Evolutionary conservation across 148 eudicot genomes (phyloP).

Genomic region (Linanthus parryae): DNA sequence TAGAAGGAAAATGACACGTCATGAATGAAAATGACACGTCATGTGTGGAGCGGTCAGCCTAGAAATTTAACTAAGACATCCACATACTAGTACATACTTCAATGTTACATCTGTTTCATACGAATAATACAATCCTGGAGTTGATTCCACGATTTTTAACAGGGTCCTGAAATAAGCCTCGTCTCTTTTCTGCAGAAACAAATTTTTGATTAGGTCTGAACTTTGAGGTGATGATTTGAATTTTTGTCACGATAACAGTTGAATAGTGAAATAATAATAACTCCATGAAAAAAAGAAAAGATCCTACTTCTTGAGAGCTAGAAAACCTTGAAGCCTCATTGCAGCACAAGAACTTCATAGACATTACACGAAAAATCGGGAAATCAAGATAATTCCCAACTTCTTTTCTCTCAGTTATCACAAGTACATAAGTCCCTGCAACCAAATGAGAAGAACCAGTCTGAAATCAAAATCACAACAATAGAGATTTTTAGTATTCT

Average conservation of each 20-base stretch:
- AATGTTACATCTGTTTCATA: conserved; percentile 89
- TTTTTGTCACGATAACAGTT: conserved; percentile 1
- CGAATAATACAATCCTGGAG: conserved; percentile 94
- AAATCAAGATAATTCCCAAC: conserved; percentile 85
- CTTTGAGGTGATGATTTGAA: background rate
- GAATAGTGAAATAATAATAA: background rate
- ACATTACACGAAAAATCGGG: conserved; percentile 67
- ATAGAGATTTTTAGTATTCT: background rate
- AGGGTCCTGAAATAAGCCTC: conserved; percentile 82
- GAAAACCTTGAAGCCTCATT: conserved; percentile 42
- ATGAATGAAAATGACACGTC: background rate
- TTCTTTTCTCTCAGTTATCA: conserved; percentile 76
- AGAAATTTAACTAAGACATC: too few relatives aligned
- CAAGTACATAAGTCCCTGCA: conserved; percentile 67
- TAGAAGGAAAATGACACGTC: background rate
- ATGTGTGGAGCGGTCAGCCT: too few relatives aligned
- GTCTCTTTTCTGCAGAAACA: conserved; percentile 67
- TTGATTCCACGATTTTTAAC: conserved; percentile 77
- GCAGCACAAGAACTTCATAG: conserved; percentile 86
- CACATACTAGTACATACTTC: conserved; percentile 42
- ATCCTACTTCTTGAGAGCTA: conserved; percentile 60
- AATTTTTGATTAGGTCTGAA: conserved; percentile 1
- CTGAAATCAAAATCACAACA: background rate
- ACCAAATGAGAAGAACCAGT: conserved; percentile 5
- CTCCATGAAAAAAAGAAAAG: conserved; percentile 13